phyloP scores from a whole-genome alignment of 805 yeast genomes.

The Saccharomyces mikatae region DNA sequence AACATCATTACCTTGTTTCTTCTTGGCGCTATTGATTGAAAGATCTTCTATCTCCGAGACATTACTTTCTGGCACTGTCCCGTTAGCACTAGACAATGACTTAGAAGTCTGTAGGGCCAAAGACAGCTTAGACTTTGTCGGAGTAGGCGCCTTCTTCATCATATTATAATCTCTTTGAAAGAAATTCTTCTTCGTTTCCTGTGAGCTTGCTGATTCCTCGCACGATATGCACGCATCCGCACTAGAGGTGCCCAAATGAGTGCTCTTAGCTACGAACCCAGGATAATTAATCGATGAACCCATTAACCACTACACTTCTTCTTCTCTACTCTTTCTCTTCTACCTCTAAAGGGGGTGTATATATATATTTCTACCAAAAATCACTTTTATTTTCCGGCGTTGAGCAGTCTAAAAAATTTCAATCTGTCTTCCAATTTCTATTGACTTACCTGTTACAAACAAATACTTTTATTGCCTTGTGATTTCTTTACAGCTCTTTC shows the following conservation, averaged over 20 bases:
- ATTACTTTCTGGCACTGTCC: not conserved
- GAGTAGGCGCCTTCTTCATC: not conserved
- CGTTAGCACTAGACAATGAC: not conserved
- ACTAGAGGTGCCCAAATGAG: not conserved
- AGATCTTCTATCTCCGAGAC: not conserved
- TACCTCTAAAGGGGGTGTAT: not conserved
- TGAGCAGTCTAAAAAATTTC: not conserved
- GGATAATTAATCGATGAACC: slow-evolving; percentile 18
- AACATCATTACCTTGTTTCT: not conserved
- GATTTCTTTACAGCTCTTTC: not conserved
- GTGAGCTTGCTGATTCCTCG: slow-evolving; percentile 2
- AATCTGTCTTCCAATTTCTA: not conserved
- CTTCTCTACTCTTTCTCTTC: not conserved
- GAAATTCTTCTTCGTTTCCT: not conserved
- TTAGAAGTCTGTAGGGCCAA: slow-evolving; percentile 16
- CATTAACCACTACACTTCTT: slow-evolving; percentile 3
- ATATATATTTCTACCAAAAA: not conserved
- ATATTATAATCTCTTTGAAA: slow-evolving; percentile 1
- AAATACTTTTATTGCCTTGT: not conserved
- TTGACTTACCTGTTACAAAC: not conserved
- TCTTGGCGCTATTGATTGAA: not conserved
- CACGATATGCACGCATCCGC: not conserved
- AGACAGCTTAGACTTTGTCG: slow-evolving; percentile 20
- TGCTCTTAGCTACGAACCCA: slow-evolving; percentile 5
- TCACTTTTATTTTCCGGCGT: not conserved